Percentiles rank a stretch among this genome's conserved stretches.
Conservation (phyloP, 2,329 filamentous ascomycete species). For the Colletotrichum tabaci region DNA sequence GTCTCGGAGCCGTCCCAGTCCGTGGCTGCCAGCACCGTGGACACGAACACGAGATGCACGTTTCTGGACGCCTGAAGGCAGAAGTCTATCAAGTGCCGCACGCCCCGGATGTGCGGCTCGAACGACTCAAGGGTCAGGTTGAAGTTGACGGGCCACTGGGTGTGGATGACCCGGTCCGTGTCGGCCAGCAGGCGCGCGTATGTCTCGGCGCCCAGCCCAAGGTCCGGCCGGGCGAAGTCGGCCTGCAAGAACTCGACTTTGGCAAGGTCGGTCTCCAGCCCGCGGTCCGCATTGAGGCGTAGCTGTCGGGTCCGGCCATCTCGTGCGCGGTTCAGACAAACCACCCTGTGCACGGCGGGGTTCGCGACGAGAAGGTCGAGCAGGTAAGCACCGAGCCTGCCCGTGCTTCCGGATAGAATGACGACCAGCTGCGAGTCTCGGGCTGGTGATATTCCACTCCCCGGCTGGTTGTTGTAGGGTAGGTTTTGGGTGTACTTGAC, state of each 20-base stretch:
- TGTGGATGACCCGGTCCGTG: constrained; percentile 59
- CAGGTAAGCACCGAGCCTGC: not conserved
- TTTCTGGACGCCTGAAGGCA: constrained; percentile 35
- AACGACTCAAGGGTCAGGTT: constrained; percentile 65
- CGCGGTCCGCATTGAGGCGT: constrained; percentile 53
- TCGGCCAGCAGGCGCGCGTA: constrained; percentile 55
- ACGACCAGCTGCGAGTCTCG: not conserved
- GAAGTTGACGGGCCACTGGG: constrained; percentile 65
- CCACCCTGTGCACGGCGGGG: not conserved
- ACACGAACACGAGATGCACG: not conserved
- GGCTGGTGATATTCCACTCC: not conserved
- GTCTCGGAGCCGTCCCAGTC: constrained; percentile 32
- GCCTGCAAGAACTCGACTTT: constrained; percentile 59
- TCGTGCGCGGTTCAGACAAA: not conserved
- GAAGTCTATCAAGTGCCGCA: constrained; percentile 61
- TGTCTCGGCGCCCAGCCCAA: constrained; percentile 60
- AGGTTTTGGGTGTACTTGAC: not conserved
- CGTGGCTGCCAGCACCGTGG: not conserved
- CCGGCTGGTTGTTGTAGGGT: not conserved
- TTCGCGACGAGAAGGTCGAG: not conserved
- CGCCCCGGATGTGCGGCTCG: constrained; percentile 63
- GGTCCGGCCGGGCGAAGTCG: constrained; percentile 60
- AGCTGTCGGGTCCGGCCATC: constrained; percentile 52
- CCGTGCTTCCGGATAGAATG: constrained; percentile 5
- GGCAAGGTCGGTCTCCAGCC: constrained; percentile 52